A percentile compares a stretch with the other conserved stretches of the same genome.
Evolutionary conservation across 1,139 yeast genomes (phyloP).

Genomic region (Protomyces gravidus): DNA sequence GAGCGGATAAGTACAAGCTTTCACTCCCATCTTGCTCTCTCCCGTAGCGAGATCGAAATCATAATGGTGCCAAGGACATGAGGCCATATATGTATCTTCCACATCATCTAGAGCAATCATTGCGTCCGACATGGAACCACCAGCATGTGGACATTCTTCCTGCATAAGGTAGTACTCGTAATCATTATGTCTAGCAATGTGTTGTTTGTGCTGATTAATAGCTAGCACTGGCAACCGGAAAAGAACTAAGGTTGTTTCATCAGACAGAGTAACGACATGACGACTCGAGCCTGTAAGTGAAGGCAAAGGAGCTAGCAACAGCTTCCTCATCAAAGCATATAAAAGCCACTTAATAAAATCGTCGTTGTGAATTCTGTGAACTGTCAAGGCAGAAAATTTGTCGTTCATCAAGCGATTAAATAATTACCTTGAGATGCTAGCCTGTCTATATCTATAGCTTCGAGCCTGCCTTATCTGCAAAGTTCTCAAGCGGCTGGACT

Average conservation of each 20-base stretch:
- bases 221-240: background rate
- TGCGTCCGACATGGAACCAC: conserved; percentile 22
- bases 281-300: background rate
- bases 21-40: conserved; percentile 12
- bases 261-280: background rate
- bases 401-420: background rate
- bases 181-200: background rate
- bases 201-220: background rate
- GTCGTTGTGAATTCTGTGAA: background rate
- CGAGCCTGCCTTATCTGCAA: conserved; percentile 36
- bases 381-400: background rate
- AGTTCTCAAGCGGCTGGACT: conserved; percentile 37
- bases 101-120: conserved; percentile 9
- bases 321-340: background rate
- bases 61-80: conserved; percentile 24
- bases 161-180: conserved; percentile 23
- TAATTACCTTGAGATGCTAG: background rate
- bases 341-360: background rate
- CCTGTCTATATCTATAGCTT: conserved; percentile 38
- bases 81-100: conserved; percentile 23
- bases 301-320: background rate
- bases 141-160: conserved; percentile 25
- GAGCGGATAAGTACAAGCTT: conserved; percentile 17
- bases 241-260: background rate
- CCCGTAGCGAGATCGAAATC: conserved; percentile 18